Evolutionary conservation across 1,284 basidiomycete genomes (phyloP).

Genomic region (Moesziomyces sp.): DNA sequence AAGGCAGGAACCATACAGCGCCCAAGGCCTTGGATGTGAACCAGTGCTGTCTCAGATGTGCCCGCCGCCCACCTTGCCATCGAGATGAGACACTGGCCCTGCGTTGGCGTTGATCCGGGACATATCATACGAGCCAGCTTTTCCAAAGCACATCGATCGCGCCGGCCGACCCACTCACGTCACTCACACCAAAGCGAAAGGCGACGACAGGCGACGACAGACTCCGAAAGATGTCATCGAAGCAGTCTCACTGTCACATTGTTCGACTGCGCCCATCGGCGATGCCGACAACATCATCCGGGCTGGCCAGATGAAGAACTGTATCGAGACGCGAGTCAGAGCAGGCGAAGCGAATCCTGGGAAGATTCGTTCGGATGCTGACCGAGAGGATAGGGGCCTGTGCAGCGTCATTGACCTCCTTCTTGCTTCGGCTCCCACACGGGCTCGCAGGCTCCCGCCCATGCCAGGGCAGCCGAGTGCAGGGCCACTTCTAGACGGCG

Average conservation of each 20-base stretch:
- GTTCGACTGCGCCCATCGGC: background rate
- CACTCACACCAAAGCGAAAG: background rate
- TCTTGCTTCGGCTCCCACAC: constrained; percentile 1
- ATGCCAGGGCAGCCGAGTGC: background rate
- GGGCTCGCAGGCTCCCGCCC: no score
- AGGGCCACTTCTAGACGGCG: constrained; percentile 11
- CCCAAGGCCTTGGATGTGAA: constrained; percentile 1
- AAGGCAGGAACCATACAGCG: background rate
- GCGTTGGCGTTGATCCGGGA: constrained; percentile 1
- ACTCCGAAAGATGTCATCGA: no score
- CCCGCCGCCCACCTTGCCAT: background rate
- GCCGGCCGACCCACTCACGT: no score
- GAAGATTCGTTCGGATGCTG: background rate
- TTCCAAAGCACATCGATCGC: no score
- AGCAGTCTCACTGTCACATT: no score
- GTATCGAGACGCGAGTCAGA: background rate
- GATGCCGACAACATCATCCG: background rate
- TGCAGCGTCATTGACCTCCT: constrained; percentile 3
- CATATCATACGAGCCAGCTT: background rate
- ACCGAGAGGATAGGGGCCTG: constrained; percentile 7
- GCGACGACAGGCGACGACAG: background rate
- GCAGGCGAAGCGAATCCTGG: background rate
- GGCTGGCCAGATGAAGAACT: no score
- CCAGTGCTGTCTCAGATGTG: constrained; percentile 9
- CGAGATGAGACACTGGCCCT: constrained; percentile 10